Base-by-base conservation (phyloP, 371 early-diverging fungal species). In the Syncephalastrum racemosum region DNA sequence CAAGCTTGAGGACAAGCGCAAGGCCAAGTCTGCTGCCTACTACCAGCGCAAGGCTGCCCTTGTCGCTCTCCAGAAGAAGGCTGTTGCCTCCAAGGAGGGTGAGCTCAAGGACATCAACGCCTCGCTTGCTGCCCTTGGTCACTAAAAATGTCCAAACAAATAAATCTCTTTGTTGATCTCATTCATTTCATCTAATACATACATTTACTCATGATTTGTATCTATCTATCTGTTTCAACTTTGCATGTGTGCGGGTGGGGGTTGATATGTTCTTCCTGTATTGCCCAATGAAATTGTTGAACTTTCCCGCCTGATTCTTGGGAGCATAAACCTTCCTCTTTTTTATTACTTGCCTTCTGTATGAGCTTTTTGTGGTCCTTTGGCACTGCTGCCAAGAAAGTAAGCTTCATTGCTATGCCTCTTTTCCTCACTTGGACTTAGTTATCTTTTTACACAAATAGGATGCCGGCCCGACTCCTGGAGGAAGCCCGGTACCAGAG, bases 1-100 rank as follows among this genome's bases (percentile, higher is more conserved):
- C 73, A 88, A 88, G 75, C 85, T 97, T 58, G 98, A 97, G 84
- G 92, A 88, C 72, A 95, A 96, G 91, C 89, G 98, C 77, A 96
- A 94, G 91, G 92, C 88, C 79, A 88, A 91, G 82, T 75, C 85
- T 76, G 75, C 87, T 64, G 93, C 90, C 58, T 95, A 82, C 89
- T 92, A 93, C 83, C 88, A 93, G 71, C 88, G 89, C 82, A 93
- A 93, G 89, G 44, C 56, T 42, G 70, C 70, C 42, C 58, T 74
- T 31, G 57, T 60, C 53, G 68, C 68, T 49, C 58, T 74, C 54
- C 60, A 70, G 53, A 65, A 68, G 64, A 74, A 74, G 70, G 74
- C 74, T 57, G 50, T 70, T 53, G 66, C 53, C 19, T 67, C 70
- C 62, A 74, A 74, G 70, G 70, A 66, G 47, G 74, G 61, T 65